These are phyloP conservation scores for Exidia glandulosa DNA, from an alignment of 768 basidiomycete species.

Conservation along the genomic window DNA sequence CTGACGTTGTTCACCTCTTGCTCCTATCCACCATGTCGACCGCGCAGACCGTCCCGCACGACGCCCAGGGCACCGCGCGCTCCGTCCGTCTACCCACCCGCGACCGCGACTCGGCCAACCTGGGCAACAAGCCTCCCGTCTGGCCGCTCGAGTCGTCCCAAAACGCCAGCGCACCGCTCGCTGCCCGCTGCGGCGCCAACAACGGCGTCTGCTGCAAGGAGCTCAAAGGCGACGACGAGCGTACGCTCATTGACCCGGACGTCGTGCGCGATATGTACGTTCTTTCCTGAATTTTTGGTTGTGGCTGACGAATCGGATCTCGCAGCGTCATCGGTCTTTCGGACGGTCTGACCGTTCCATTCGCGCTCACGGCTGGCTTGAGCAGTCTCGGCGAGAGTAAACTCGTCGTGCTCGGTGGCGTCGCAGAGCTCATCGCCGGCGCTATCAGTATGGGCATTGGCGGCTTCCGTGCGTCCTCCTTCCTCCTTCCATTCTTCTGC, in stretches of 20 bases:
- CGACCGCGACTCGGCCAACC: neutral
- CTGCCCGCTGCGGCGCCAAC: constrained; percentile 1
- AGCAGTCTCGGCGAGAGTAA: constrained; percentile 80
- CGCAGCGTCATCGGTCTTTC: constrained; percentile 78
- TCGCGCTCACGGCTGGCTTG: constrained; percentile 81
- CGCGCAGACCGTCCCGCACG: neutral
- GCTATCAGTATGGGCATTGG: constrained; percentile 98
- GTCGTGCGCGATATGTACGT: constrained; percentile 78
- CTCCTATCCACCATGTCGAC: neutral
- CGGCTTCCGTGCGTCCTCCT: constrained; percentile 52
- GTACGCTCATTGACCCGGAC: constrained; percentile 77
- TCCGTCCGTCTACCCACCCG: neutral
- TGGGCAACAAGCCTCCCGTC: neutral
- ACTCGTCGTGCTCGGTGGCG: constrained; percentile 87
- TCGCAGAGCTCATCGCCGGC: constrained; percentile 93
- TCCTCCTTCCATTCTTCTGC: neutral
- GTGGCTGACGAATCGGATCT: neutral
- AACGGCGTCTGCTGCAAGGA: constrained; percentile 81
- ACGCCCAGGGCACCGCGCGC: neutral
- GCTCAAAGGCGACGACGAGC: constrained; percentile 66
- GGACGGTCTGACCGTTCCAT: constrained; percentile 85
- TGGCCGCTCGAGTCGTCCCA: neutral
- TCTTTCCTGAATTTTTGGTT: neutral
- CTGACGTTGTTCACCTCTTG: neutral
- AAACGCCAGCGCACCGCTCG: constrained; percentile 4